These are phyloP conservation scores for Kwoniella sp. DNA, from an alignment of 768 basidiomycete genomes.

Conservation along the genomic window DNA sequence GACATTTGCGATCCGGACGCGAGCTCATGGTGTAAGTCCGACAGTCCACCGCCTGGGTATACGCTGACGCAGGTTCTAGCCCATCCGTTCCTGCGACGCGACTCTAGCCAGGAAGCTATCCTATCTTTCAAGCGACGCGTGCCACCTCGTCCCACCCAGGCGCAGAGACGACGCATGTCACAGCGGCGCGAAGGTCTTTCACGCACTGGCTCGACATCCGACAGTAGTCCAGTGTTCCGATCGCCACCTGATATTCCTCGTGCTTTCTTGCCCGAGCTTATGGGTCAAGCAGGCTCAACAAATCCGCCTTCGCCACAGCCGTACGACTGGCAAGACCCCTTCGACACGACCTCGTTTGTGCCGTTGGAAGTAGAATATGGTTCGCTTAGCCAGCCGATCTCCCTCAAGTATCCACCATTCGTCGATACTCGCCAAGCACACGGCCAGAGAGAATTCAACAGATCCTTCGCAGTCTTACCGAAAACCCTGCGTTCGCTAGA, in stretches of 20 bases:
- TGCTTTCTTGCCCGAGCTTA: no score
- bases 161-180: slow-evolving; percentile 18
- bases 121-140: slow-evolving; percentile 94
- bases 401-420: no score
- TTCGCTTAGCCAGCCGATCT: no score
- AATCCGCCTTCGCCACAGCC: no score
- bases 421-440: no score
- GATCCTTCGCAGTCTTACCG: not conserved
- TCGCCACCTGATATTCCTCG: slow-evolving; percentile 37
- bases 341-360: no score
- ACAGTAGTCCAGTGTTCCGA: no score
- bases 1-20: slow-evolving; percentile 94
- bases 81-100: slow-evolving; percentile 83
- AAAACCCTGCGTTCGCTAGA: not conserved
- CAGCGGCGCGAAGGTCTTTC: slow-evolving; percentile 19
- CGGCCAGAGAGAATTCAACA: no score
- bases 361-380: no score
- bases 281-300: no score
- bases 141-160: slow-evolving; percentile 62
- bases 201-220: slow-evolving; percentile 25
- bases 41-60: not conserved
- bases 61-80: slow-evolving; percentile 54
- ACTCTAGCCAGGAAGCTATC: slow-evolving; percentile 83
- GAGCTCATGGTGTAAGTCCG: slow-evolving; percentile 83
- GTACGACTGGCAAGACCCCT: no score